Evolutionary conservation across 169 alveolate genomes (phyloP).

Genomic region (Toxoplasma gondii): DNA sequence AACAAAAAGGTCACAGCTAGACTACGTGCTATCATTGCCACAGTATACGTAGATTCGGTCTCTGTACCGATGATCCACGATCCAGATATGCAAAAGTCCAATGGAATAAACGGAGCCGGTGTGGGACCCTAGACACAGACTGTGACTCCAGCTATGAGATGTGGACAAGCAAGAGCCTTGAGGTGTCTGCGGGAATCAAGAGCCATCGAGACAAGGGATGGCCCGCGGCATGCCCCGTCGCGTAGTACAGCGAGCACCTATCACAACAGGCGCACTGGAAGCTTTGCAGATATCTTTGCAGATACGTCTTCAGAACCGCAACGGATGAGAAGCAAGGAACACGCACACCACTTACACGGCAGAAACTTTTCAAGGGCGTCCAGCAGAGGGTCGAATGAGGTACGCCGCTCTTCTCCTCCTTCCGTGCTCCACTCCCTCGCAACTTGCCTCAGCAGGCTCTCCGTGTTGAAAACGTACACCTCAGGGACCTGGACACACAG

Average conservation of each 20-base stretch:
- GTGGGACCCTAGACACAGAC: no score
- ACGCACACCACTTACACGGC: background rate
- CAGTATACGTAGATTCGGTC: no score
- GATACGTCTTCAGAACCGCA: background rate
- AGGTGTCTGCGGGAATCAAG: background rate
- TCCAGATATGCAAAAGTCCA: no score
- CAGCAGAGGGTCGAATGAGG: background rate
- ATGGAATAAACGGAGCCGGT: no score
- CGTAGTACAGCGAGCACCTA: background rate
- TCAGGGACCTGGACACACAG: background rate
- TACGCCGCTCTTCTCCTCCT: background rate
- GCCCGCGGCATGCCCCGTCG: background rate
- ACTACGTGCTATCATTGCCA: no score
- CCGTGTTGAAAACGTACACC: background rate
- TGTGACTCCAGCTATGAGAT: no score
- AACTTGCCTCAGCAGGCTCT: background rate
- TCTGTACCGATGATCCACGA: no score
- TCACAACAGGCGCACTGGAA: background rate
- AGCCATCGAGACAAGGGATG: background rate
- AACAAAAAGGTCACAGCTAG: no score
- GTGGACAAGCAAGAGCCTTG: no score
- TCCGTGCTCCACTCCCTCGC: background rate
- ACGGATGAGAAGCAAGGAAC: background rate
- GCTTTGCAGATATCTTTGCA: background rate
- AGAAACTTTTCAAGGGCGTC: background rate